phyloP scores from a whole-genome alignment of 768 basidiomycete species.

The Pulveroboletus sp. region DNA sequence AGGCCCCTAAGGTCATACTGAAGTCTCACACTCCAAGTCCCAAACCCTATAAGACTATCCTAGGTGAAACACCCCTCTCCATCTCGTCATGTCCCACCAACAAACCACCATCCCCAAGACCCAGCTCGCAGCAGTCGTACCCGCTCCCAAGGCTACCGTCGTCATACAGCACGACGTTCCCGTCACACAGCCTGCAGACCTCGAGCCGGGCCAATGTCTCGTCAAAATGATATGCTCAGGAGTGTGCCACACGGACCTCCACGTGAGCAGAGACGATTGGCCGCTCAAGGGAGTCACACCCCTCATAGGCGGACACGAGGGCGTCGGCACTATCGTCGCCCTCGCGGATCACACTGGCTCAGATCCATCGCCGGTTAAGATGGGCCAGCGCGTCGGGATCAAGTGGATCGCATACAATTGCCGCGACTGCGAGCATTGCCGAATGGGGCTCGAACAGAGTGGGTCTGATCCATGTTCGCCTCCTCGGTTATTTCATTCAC shows the following conservation, averaged over 20 bases:
- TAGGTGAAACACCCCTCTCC: background rate
- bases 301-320: slow-evolving; percentile 83
- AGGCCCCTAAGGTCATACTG: too few species aligned
- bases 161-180: slow-evolving; percentile 44
- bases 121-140: slow-evolving; percentile 42
- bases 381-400: slow-evolving; percentile 81
- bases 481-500: too few species aligned
- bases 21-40: too few species aligned
- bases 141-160: slow-evolving; percentile 27
- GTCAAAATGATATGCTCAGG: slow-evolving; percentile 75
- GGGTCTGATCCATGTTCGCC: slow-evolving; percentile 20
- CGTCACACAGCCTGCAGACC: slow-evolving; percentile 54
- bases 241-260: slow-evolving; percentile 86
- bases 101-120: slow-evolving; percentile 43
- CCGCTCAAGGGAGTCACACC: slow-evolving; percentile 63
- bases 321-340: slow-evolving; percentile 78
- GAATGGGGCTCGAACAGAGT: slow-evolving; percentile 76
- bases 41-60: background rate
- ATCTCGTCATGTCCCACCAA: slow-evolving; percentile 2
- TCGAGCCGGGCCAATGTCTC: slow-evolving; percentile 69
- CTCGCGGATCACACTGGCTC: slow-evolving; percentile 61
- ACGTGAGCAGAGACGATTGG: slow-evolving; percentile 78
- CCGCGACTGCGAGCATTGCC: slow-evolving; percentile 72
- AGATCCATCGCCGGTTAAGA: slow-evolving; percentile 52
- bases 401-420: slow-evolving; percentile 80